Percentiles rank a stretch among this genome's conserved stretches.
Evolutionary conservation across 345 rosid genomes (phyloP).

Genomic region (Gossypium herbaceum): DNA sequence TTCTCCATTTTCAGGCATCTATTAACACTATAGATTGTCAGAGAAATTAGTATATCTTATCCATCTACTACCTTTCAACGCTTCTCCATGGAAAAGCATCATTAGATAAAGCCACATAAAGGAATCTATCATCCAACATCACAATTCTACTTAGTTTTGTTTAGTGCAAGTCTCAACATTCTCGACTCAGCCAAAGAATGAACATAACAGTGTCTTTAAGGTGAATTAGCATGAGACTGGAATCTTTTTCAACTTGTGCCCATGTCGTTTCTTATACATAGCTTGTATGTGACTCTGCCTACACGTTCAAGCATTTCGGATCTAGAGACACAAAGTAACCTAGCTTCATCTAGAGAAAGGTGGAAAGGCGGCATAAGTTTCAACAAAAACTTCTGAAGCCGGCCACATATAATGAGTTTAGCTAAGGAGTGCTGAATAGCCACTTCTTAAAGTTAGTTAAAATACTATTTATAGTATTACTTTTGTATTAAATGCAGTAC

Average conservation of each 20-base stretch:
- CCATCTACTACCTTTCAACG: neutral
- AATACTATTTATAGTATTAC: neutral
- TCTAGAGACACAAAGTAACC: neutral
- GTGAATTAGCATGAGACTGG: neutral
- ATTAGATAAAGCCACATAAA: neutral
- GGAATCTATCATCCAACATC: neutral
- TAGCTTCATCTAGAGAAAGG: neutral
- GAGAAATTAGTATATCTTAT: neutral
- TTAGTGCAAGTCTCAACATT: constrained; percentile 5
- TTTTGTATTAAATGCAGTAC: neutral
- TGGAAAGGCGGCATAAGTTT: neutral
- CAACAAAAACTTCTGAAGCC: neutral
- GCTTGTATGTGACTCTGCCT: neutral
- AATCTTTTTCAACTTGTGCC: neutral
- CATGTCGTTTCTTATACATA: neutral
- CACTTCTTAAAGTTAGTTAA: neutral
- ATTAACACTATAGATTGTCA: neutral
- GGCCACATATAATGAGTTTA: neutral
- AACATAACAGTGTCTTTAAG: neutral
- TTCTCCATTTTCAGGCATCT: neutral
- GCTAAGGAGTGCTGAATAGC: neutral
- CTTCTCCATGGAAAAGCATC: neutral
- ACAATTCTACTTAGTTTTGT: neutral
- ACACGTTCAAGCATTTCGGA: neutral
- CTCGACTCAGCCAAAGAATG: neutral